Conservation (phyloP, 75 land plant species). For the Pinus taeda region DNA sequence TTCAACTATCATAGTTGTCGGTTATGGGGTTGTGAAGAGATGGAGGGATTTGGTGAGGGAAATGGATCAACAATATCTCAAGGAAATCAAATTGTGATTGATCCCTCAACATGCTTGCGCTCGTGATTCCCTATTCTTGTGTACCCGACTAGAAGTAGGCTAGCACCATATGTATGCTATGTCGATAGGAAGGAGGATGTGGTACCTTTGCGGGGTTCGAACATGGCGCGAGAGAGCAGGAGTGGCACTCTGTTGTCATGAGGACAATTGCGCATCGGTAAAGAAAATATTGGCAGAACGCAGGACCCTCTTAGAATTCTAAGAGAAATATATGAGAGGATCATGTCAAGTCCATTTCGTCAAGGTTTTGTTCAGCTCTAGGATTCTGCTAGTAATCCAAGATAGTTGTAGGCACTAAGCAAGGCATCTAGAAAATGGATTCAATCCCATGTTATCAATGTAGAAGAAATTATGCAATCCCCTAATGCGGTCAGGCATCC, state of each 20-base stretch:
- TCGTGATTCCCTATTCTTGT: neutral
- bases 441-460: constrained; percentile 5
- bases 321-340: neutral
- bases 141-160: constrained; percentile 6
- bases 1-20: no score
- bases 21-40: no score
- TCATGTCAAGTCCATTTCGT: constrained; percentile 1
- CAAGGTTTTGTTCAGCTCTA: constrained; percentile 5
- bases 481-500: constrained; percentile 1
- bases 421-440: constrained; percentile 4
- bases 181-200: neutral
- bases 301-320: neutral
- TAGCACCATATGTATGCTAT: neutral
- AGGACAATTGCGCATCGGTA: neutral
- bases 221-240: neutral
- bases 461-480: constrained; percentile 5
- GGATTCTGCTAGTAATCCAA: constrained; percentile 1
- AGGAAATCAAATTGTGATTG: neutral
- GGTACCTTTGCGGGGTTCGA: neutral
- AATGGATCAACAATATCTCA: neutral
- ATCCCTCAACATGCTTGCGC: neutral
- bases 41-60: no score
- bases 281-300: neutral
- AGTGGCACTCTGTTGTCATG: neutral
- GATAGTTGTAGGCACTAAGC: constrained; percentile 3